phyloP scores from a whole-genome alignment of 306 rosid species.

The Herpetospermum pedunculosum region DNA sequence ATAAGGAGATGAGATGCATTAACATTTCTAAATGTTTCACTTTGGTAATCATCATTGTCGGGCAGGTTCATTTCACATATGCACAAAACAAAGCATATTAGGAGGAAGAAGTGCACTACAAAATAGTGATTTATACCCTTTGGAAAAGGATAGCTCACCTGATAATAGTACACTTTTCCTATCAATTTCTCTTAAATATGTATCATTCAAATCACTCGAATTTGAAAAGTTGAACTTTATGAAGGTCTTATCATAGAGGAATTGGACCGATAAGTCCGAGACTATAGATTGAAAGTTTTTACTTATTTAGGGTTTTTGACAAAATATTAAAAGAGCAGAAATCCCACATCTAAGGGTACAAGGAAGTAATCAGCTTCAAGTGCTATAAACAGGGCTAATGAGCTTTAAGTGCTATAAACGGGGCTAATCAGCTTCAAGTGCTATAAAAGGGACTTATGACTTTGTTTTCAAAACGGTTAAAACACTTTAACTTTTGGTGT shows the following conservation, averaged over 20 bases:
- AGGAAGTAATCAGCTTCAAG: too few species aligned
- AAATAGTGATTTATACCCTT: conserved; percentile 5
- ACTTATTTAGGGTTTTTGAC: too few species aligned
- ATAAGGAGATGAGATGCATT: background rate
- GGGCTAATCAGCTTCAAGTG: too few species aligned
- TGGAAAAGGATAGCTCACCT: conserved; percentile 3
- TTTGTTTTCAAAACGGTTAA: too few species aligned
- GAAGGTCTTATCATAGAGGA: background rate
- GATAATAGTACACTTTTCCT: background rate
- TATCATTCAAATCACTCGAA: background rate
- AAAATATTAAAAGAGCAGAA: too few species aligned
- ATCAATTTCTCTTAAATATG: background rate
- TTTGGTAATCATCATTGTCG: conserved; percentile 1
- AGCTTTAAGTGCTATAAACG: too few species aligned
- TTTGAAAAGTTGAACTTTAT: background rate
- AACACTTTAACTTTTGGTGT: too few species aligned
- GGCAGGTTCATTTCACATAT: conserved; percentile 1
- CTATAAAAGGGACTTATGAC: too few species aligned
- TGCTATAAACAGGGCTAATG: too few species aligned
- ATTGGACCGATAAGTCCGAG: background rate
- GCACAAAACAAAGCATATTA: background rate
- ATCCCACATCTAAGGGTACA: too few species aligned
- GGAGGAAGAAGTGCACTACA: background rate
- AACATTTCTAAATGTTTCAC: background rate
- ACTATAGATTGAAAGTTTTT: too few species aligned